Percentiles rank a stretch among this genome's conserved stretches.
These are phyloP conservation scores for Paramecium tetraurelia DNA, from an alignment of 73 alveolate species.

Conservation along the genomic window DNA sequence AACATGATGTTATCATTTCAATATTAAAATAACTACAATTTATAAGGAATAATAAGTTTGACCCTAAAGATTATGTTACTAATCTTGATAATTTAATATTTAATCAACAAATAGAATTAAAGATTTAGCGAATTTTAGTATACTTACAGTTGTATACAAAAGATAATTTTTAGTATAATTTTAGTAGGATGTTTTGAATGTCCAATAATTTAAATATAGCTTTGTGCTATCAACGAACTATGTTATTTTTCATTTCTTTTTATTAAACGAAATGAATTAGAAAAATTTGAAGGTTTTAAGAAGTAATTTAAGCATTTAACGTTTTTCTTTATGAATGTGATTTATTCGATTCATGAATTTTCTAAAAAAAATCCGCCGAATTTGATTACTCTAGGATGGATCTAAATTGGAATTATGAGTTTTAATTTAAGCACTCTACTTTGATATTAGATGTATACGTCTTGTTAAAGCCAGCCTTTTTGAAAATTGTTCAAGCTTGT, in stretches of 20 bases:
- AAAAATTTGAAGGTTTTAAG: neutral
- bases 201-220: neutral
- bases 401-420: neutral
- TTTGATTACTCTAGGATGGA: neutral
- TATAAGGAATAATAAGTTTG: no score
- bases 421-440: no score
- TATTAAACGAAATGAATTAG: neutral
- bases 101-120: no score
- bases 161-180: neutral
- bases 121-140: neutral
- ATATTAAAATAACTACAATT: no score
- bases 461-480: no score
- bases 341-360: neutral
- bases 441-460: no score
- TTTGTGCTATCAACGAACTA: neutral
- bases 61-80: no score
- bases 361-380: neutral
- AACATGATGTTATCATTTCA: no score
- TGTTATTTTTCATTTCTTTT: neutral
- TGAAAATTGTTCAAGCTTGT: no score
- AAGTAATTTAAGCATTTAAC: neutral
- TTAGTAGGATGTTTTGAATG: neutral
- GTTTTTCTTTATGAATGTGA: neutral
- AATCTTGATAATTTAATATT: no score
- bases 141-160: neutral